Evolutionary conservation across 2,329 filamentous ascomycete species (phyloP).

Genomic region (Diplodia intermedia): DNA sequence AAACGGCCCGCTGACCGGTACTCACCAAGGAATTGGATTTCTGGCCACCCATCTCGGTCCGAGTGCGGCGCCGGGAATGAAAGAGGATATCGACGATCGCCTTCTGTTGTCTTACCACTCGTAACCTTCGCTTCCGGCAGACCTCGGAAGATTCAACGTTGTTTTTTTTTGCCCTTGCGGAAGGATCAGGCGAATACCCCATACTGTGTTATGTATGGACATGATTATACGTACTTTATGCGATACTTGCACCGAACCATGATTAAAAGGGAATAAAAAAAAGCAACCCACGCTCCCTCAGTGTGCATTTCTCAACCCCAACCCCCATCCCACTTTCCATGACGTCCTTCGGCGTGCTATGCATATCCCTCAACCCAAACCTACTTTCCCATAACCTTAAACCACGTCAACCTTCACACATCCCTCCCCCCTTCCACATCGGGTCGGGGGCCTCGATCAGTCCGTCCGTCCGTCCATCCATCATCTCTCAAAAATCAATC

Average conservation of each 20-base stretch:
- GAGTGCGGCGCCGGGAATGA: too few relatives aligned
- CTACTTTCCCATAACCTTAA: not conserved
- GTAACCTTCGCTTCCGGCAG: not conserved
- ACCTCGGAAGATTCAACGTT: not conserved
- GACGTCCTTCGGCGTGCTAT: not conserved
- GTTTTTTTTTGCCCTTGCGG: not conserved
- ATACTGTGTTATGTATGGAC: not conserved
- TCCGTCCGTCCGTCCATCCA: not conserved
- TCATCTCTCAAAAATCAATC: not conserved
- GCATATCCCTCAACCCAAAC: not conserved
- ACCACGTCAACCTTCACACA: not conserved
- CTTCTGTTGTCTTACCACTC: not conserved
- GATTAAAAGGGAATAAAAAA: not conserved
- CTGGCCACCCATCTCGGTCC: not conserved
- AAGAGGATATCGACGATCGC: too few relatives aligned
- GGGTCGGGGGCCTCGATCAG: too few relatives aligned
- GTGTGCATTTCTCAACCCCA: not conserved
- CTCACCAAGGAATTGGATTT: not conserved
- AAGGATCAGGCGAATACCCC: not conserved
- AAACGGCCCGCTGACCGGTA: not conserved
- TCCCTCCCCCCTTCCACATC: not conserved
- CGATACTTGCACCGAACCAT: not conserved
- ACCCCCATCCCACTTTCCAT: not conserved
- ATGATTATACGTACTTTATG: constrained; percentile 8
- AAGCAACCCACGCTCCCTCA: not conserved